Evolutionary conservation across 768 basidiomycete genomes (phyloP), one percentile per base, ranked within the genome.

Genomic region (Leucosporidium creatinivorum): DNA sequence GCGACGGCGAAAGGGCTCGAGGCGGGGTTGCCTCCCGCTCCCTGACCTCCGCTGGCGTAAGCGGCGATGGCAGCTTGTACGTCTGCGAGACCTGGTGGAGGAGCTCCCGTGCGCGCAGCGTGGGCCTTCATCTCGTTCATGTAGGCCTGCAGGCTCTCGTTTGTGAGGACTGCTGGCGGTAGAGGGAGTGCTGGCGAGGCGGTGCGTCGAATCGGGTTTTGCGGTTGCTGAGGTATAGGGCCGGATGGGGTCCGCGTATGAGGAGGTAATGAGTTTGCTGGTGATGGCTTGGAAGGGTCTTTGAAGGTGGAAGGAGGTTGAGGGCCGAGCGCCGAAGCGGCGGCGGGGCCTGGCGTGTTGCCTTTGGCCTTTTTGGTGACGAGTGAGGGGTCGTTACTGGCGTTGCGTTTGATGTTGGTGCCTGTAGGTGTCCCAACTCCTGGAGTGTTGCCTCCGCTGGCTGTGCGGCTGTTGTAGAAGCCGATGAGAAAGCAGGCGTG

Each of bases 401-500:
- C 2, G 1, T 30, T 17, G 3, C 70, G 61, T 56, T 72, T 65
- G 2, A 55, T 4, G 19, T 25, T 50, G 23, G 61, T 4, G 15
- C 18, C 57, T 58, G 31, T 31, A 30, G 52, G 26, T 21, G 23
- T n/a, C 23, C 49, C 5, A 1, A 26, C 7, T 23, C 8, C 62
- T 26, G 51, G 15, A n/a, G 33, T 39, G 62, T 13, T 25, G 44
- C 13, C 61, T 52, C 3, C 39, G 57, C 17, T 63, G 50, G 52
- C 52, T 26, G 30, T 47, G 51, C 59, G 50, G 47, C 56, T 54
- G 66, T 69, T 69, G 64, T 68, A 63, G 63, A 72, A 72, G 47
- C 70, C 70, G 65, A 66, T 57, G 62, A 72, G 63, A 65, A 72
- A 72, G 33, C 65, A 66, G 26, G 70, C 59, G 62, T 72, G 67